Conservation (phyloP, 2,329 filamentous ascomycete genomes). For the Xylariaceae sp. region DNA sequence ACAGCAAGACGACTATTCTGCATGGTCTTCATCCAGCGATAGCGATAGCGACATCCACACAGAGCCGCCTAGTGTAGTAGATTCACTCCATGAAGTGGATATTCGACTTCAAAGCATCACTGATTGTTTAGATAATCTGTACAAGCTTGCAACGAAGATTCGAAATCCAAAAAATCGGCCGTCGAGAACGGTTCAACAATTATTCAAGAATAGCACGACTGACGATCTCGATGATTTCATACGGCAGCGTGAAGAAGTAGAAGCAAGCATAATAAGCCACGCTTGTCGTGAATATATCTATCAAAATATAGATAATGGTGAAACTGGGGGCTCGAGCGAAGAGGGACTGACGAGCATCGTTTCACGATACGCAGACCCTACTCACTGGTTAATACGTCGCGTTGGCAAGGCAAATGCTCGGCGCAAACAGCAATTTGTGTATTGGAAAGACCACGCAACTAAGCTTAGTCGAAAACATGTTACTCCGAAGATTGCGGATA, state of each 20-base stretch:
- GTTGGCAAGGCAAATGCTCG: conserved; percentile 12
- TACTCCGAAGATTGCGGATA: background rate
- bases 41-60: background rate
- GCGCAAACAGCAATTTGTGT: conserved; percentile 13
- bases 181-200: conserved; percentile 6
- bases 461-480: background rate
- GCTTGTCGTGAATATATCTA: conserved; percentile 1
- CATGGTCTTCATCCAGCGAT: background rate
- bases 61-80: background rate
- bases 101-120: conserved; percentile 6
- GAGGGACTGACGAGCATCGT: background rate
- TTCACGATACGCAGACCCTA: background rate
- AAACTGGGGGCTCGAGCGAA: background rate
- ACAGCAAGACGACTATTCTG: background rate
- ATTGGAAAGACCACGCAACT: conserved; percentile 15
- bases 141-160: conserved; percentile 11
- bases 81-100: conserved; percentile 5
- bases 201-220: conserved; percentile 9
- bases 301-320: background rate
- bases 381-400: conserved; percentile 12
- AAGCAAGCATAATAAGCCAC: conserved; percentile 8
- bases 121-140: conserved; percentile 7
- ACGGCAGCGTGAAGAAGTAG: conserved; percentile 5
- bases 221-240: background rate
- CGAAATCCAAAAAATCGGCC: conserved; percentile 15